A percentile compares a stretch with the other conserved stretches of the same genome.
phyloP scores from a whole-genome alignment of 805 yeast species.

The Saccharomycopsis javanensis region DNA sequence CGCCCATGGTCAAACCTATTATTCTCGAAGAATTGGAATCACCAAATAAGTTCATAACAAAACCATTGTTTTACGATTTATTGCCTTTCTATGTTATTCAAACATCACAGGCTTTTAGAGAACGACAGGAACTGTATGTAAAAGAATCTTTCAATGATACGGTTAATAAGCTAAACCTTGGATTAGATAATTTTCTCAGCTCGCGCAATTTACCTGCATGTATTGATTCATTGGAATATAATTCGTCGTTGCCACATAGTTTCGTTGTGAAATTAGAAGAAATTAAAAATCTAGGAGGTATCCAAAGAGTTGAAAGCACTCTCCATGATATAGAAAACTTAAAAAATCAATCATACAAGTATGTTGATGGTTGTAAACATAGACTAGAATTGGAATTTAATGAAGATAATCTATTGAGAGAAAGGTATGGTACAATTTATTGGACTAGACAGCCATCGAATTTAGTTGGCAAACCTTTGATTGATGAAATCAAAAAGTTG shows the following conservation, averaged over 20 bases:
- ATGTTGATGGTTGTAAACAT: conserved; percentile 38
- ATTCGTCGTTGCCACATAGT: conserved; percentile 47
- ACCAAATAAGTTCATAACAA: conserved; percentile 22
- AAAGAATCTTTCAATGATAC: conserved; percentile 38
- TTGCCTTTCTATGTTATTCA: conserved; percentile 61
- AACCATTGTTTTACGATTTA: conserved; percentile 44
- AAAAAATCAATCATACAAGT: conserved; percentile 31
- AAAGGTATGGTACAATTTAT: conserved; percentile 39
- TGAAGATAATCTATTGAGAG: conserved; percentile 45
- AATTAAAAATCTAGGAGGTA: conserved; percentile 45
- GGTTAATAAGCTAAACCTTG: conserved; percentile 35
- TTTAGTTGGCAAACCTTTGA: conserved; percentile 33
- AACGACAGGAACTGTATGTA: conserved; percentile 49
- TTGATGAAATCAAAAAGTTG: conserved; percentile 32
- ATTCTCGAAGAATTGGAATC: conserved; percentile 30
- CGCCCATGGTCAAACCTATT: conserved; percentile 46
- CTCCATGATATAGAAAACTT: conserved; percentile 38
- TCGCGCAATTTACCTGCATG: conserved; percentile 50
- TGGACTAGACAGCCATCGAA: conserved; percentile 47
- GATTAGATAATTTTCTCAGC: conserved; percentile 35
- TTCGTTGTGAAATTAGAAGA: conserved; percentile 47
- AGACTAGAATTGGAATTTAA: conserved; percentile 40
- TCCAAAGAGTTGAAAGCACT: conserved; percentile 31
- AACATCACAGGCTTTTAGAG: conserved; percentile 56
- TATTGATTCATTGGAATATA: conserved; percentile 49